Percentiles rank a stretch among this genome's conserved stretches.
These are phyloP conservation scores for Leccinum ponderosum DNA, from an alignment of 1,284 basidiomycete genomes.

Conservation along the genomic window DNA sequence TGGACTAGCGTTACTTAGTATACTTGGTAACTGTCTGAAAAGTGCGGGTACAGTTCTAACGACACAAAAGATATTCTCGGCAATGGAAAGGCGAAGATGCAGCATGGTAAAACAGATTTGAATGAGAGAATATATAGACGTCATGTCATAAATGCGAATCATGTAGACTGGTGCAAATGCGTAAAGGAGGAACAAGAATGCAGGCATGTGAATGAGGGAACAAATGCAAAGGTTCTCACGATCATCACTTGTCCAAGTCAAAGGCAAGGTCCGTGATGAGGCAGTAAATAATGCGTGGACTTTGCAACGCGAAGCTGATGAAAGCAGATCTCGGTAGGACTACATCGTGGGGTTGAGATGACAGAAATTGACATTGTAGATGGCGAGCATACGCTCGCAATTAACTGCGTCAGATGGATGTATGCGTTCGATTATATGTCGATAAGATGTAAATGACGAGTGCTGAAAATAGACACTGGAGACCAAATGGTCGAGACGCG, in stretches of 20 bases:
- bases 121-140: constrained; percentile 10
- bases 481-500: not conserved
- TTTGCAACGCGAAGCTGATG: constrained; percentile 17
- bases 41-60: constrained; percentile 4
- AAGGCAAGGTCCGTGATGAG: constrained; percentile 33
- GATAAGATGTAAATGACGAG: constrained; percentile 26
- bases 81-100: constrained; percentile 1
- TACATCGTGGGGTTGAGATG: constrained; percentile 34
- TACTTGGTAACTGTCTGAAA: not conserved
- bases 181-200: constrained; percentile 26
- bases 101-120: constrained; percentile 11
- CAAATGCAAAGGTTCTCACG: constrained; percentile 14
- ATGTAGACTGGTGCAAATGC: constrained; percentile 20
- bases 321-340: constrained; percentile 24
- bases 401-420: constrained; percentile 33
- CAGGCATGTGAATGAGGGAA: constrained; percentile 17
- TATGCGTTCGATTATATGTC: constrained; percentile 32
- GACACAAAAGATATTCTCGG: not conserved
- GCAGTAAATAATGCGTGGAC: constrained; percentile 15
- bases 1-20: not conserved
- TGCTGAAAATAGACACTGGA: constrained; percentile 8
- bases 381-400: constrained; percentile 20
- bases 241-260: constrained; percentile 31
- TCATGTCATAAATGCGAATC: constrained; percentile 25
- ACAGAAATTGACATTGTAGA: constrained; percentile 21